A percentile compares a stretch with the other conserved stretches of the same genome.
Conservation (phyloP, 148 eudicot species). For the Nyssa sinensis region DNA sequence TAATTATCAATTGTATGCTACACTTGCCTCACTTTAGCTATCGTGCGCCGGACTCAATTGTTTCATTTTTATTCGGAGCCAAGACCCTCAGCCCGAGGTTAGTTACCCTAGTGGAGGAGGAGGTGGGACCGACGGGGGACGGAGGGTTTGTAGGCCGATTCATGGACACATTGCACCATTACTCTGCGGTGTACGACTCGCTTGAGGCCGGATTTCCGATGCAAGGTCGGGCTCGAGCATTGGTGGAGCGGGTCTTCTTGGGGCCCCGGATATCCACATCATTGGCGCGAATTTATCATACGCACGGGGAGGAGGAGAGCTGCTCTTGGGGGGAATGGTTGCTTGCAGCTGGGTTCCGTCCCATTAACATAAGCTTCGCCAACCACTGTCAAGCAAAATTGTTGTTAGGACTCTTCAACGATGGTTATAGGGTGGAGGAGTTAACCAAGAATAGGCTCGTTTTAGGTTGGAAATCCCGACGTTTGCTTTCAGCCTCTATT, state of each 20-base stretch:
- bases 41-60: slow-evolving; percentile 34
- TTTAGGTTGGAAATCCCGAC: slow-evolving; percentile 51
- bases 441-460: slow-evolving; percentile 37
- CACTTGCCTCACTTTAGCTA: slow-evolving; percentile 44
- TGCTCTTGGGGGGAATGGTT: slow-evolving; percentile 39
- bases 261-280: slow-evolving; percentile 43
- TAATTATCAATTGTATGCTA: slow-evolving; percentile 46
- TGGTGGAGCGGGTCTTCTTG: slow-evolving; percentile 46
- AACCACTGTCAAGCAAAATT: slow-evolving; percentile 58
- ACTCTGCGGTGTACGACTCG: slow-evolving; percentile 46
- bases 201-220: slow-evolving; percentile 51
- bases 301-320: slow-evolving; percentile 25
- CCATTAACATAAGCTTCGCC: slow-evolving; percentile 40
- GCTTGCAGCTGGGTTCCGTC: slow-evolving; percentile 28
- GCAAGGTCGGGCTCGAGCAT: slow-evolving; percentile 47
- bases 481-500: slow-evolving; percentile 49
- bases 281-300: slow-evolving; percentile 33
- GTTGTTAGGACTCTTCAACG: slow-evolving; percentile 47
- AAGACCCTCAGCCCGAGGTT: slow-evolving; percentile 40
- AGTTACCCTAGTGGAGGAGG: slow-evolving; percentile 47
- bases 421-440: slow-evolving; percentile 56
- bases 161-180: slow-evolving; percentile 50
- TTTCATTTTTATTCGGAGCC: slow-evolving; percentile 41
- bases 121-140: slow-evolving; percentile 21
- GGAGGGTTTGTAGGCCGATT: slow-evolving; percentile 41